Conservation (phyloP, 257 asterid genomes). For the Solanum peruvianum region DNA sequence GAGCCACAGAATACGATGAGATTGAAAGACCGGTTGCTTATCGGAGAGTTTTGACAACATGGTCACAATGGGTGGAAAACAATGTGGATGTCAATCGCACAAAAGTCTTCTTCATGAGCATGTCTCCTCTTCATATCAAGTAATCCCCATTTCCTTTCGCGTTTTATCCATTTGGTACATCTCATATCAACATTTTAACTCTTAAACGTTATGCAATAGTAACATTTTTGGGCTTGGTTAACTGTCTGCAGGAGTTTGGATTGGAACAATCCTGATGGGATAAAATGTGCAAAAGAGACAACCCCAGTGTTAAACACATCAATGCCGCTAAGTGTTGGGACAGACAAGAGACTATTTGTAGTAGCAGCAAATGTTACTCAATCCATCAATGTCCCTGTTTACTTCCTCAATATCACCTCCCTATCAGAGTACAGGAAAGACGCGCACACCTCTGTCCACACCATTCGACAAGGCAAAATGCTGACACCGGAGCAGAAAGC, state of each 20-base stretch:
- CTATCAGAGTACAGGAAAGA: conserved; percentile 71
- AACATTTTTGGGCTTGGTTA: not conserved
- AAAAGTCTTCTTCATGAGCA: conserved; percentile 79
- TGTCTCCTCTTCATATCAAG: conserved; percentile 96
- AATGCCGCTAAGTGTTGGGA: conserved; percentile 49
- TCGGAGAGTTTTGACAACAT: conserved; percentile 54
- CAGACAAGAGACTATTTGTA: conserved; percentile 34
- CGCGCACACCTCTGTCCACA: conserved; percentile 73
- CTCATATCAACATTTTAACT: not conserved
- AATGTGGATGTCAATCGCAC: conserved; percentile 50
- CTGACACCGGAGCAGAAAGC: conserved; percentile 50
- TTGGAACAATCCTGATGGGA: conserved; percentile 66
- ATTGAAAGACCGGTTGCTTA: conserved; percentile 54
- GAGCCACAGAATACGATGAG: conserved; percentile 56
- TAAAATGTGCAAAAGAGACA: conserved; percentile 65
- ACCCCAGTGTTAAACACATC: conserved; percentile 52
- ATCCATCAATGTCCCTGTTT: conserved; percentile 31
- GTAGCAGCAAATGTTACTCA: conserved; percentile 45
- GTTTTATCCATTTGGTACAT: not conserved
- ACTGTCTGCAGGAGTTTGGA: conserved; percentile 56
- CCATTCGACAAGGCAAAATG: conserved; percentile 61
- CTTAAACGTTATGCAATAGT: too few species aligned
- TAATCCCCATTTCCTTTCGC: conserved; percentile 5
- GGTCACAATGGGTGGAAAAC: conserved; percentile 65
- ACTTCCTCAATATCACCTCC: conserved; percentile 50